Conservation (phyloP, 1,284 basidiomycete species). For the Paramarasmius palmivorus region DNA sequence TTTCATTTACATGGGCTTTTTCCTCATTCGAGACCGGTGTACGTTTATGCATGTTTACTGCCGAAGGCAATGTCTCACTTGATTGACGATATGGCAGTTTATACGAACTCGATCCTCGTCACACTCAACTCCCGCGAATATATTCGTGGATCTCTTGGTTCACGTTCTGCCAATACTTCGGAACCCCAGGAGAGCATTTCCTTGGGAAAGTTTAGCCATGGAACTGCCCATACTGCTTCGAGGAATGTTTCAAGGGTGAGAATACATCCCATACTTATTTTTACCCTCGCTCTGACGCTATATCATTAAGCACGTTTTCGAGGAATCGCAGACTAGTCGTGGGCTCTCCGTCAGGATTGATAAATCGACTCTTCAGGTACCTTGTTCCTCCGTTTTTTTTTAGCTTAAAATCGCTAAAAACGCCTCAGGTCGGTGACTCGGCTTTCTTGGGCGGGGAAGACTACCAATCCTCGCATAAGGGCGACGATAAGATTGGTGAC, state of each 20-base stretch:
- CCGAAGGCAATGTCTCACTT: neutral
- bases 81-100: constrained; percentile 4
- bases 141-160: no score
- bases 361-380: constrained; percentile 1
- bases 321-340: neutral
- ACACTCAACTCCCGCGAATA: constrained; percentile 15
- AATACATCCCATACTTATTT: neutral
- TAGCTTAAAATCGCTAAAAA: no score
- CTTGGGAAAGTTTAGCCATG: neutral
- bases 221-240: neutral
- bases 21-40: constrained; percentile 7
- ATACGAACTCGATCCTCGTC: constrained; percentile 15
- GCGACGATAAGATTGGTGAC: no score
- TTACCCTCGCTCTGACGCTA: neutral
- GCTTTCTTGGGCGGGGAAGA: no score
- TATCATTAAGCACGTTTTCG: neutral
- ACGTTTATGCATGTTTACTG: no score
- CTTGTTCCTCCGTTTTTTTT: neutral
- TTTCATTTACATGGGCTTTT: constrained; percentile 4
- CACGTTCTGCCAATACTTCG: neutral
- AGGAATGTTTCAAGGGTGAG: neutral
- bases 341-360: neutral
- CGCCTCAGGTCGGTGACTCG: no score
- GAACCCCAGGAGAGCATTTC: neutral
- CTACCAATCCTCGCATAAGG: no score